phyloP scores from a whole-genome alignment of 805 yeast genomes.

The Wickerhamomyces chambardii region DNA sequence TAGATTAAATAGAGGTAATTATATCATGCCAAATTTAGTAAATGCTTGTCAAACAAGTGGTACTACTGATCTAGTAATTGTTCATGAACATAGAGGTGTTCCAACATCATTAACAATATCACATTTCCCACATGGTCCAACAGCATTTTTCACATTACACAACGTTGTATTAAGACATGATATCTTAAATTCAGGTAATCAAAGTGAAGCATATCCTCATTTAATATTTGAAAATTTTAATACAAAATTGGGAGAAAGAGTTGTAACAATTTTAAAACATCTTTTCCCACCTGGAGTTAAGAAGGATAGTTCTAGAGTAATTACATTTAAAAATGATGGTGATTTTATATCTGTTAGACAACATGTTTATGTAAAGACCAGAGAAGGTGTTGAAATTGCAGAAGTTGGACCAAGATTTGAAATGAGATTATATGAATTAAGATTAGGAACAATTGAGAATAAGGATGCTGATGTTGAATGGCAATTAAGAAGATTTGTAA shows the following conservation, averaged over 20 bases:
- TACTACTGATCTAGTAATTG: conserved; percentile 73
- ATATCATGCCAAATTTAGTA: conserved; percentile 76
- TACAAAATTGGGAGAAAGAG: conserved; percentile 74
- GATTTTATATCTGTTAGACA: conserved; percentile 94
- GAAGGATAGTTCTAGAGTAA: conserved; percentile 82
- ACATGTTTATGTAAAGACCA: conserved; percentile 85
- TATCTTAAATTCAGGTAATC: conserved; percentile 74
- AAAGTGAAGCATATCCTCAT: conserved; percentile 90
- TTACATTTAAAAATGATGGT: conserved; percentile 82
- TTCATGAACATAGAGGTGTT: conserved; percentile 97
- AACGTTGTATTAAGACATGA: conserved; percentile 95
- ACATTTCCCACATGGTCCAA: conserved; percentile 98
- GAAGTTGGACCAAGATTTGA: conserved; percentile 99
- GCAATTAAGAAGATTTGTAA: conserved; percentile 85
- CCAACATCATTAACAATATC: conserved; percentile 90
- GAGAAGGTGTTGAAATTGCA: conserved; percentile 83
- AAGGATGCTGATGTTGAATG: conserved; percentile 98
- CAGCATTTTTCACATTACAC: conserved; percentile 88
- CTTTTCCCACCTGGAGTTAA: conserved; percentile 97
- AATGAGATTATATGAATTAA: conserved; percentile 84
- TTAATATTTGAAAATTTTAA: conserved; percentile 86
- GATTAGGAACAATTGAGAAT: conserved; percentile 86
- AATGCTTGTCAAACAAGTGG: conserved; percentile 75
- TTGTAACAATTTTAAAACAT: conserved; percentile 73
- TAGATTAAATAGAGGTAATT: conserved; percentile 88